phyloP scores from a whole-genome alignment of 345 rosid genomes.

The Cardamine chenopodiifolia region DNA sequence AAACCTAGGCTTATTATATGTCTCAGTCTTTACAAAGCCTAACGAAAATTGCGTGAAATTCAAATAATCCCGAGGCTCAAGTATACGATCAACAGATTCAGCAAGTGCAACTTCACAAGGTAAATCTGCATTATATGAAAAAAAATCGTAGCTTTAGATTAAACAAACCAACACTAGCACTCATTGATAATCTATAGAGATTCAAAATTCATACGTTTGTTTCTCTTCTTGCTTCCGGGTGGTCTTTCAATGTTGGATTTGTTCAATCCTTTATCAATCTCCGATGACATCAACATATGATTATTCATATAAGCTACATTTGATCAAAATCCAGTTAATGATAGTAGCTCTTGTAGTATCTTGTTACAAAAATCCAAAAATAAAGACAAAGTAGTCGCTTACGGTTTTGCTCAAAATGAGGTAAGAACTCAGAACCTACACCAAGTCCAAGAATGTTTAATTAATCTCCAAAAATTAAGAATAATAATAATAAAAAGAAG shows the following conservation, averaged over 20 bases:
- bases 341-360: slow-evolving; percentile 24
- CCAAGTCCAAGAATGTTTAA: slow-evolving; percentile 18
- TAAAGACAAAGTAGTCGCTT: slow-evolving; percentile 17
- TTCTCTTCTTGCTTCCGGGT: slow-evolving; percentile 41
- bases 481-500: neutral
- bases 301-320: slow-evolving; percentile 31
- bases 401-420: slow-evolving; percentile 36
- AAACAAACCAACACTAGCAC: slow-evolving; percentile 7
- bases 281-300: slow-evolving; percentile 28
- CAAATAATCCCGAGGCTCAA: slow-evolving; percentile 55
- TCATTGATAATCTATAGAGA: neutral
- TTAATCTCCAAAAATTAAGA: neutral
- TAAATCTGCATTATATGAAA: slow-evolving; percentile 45
- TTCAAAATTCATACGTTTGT: slow-evolving; percentile 26
- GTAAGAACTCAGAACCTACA: slow-evolving; percentile 42
- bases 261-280: slow-evolving; percentile 33
- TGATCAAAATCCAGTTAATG: slow-evolving; percentile 11
- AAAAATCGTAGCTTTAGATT: neutral
- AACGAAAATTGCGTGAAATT: slow-evolving; percentile 61
- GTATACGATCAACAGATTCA: slow-evolving; percentile 53
- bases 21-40: slow-evolving; percentile 58
- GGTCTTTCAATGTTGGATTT: slow-evolving; percentile 33
- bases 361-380: neutral
- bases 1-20: slow-evolving; percentile 56
- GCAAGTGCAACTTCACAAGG: slow-evolving; percentile 66